Percentiles rank a stretch among this genome's conserved stretches.
phyloP scores from a whole-genome alignment of 768 basidiomycete genomes.

The Tylopilus plumbeoviolaceoides region DNA sequence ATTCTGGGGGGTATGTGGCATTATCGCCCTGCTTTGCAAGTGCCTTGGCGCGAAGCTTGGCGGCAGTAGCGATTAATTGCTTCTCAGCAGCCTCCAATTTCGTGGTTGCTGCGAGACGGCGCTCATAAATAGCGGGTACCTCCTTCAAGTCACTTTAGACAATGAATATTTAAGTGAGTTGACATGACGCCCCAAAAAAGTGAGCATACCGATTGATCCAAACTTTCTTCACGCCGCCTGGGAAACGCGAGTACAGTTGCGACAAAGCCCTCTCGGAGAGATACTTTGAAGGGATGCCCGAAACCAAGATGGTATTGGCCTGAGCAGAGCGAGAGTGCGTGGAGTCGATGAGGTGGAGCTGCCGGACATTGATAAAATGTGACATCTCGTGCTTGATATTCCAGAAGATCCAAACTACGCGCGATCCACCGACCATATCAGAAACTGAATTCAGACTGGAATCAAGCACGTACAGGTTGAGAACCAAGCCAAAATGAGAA shows the following conservation, averaged over 20 bases:
- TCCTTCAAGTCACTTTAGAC: slow-evolving; percentile 70
- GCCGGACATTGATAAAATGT: slow-evolving; percentile 76
- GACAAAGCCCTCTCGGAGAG: slow-evolving; percentile 65
- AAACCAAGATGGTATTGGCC: slow-evolving; percentile 87
- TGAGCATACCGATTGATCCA: slow-evolving; percentile 79
- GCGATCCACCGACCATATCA: neutral
- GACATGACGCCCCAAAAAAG: neutral
- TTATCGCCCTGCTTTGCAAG: slow-evolving; percentile 39
- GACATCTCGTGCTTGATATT: slow-evolving; percentile 78
- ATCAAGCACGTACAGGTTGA: slow-evolving; percentile 62
- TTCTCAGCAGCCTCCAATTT: slow-evolving; percentile 90
- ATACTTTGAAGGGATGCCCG: slow-evolving; percentile 79
- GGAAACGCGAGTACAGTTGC: slow-evolving; percentile 73
- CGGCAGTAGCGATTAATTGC: slow-evolving; percentile 65
- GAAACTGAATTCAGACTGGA: neutral
- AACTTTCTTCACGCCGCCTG: slow-evolving; percentile 85
- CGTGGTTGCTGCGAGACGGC: slow-evolving; percentile 63
- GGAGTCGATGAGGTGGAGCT: slow-evolving; percentile 74
- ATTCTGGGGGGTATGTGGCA: slow-evolving; percentile 16
- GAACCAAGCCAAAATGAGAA: slow-evolving; percentile 69
- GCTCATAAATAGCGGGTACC: slow-evolving; percentile 77
- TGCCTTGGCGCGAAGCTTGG: slow-evolving; percentile 61
- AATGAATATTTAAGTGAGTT: neutral
- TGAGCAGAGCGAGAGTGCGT: slow-evolving; percentile 74
- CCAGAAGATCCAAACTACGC: slow-evolving; percentile 78